Base-by-base conservation (phyloP, 1,284 basidiomycete species). In the Laetiporus sulphureus region DNA sequence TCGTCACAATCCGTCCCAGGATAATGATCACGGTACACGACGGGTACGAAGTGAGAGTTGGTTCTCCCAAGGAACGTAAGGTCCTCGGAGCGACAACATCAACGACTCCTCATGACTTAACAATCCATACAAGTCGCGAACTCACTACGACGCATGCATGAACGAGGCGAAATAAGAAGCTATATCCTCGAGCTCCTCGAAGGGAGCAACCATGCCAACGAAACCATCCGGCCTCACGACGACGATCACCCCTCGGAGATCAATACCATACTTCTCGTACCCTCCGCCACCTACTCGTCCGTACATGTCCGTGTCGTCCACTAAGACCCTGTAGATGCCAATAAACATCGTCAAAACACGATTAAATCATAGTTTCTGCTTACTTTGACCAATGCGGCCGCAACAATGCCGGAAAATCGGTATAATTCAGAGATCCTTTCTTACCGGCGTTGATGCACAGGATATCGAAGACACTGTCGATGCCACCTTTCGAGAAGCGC, bases 141-240 rank as follows among this genome's bases (percentile, higher is more conserved):
- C n/a, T n/a, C n/a, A n/a, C 25, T 13, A 7, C 25, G 25, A 13
- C 25, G 8, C 25, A 27, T 8, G 8, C 25, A 27, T 27, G 50
- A 76, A 75, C 5, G 56, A 57, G 2, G 60, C 55, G 42, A 83
- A 81, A 61, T 82, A 83, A 13, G 48, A 50, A 29, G 74, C 58
- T n/a, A 83, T 49, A n/a, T 63, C 64, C 5, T 59, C 51, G 24
- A 64, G 48, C 3, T 65, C 57, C 27, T 75, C 64, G 31, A 84
- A 58, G 0, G 79, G 71, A 1, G 67, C 66, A 18, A 84, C 64
- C 41, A 66, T 65, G 2, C 79, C 80, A 13, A 89, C 73, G 47
- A 86, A 87, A 7, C 84, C 84, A 51, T 89, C 85, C 3, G 85
- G 85, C 23, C 86, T 71, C 11, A 86, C 75, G 24, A 83, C 66